Conservation (phyloP, 371 early-diverging fungal species). For the Circinella umbellata region DNA sequence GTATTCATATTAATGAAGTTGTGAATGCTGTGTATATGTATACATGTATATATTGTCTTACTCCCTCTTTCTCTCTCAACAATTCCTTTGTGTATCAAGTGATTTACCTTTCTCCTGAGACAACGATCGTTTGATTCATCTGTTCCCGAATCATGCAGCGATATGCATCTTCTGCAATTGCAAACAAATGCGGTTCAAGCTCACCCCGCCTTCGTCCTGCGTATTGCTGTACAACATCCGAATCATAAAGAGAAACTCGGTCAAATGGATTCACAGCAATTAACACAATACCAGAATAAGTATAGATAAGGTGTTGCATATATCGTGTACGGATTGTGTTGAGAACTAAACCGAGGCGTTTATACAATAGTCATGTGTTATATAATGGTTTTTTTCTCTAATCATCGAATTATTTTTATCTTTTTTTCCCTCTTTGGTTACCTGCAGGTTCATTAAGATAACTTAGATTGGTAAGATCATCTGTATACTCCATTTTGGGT, state of each 20-base stretch:
- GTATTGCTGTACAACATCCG: slow-evolving; percentile 90
- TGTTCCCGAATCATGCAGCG: slow-evolving; percentile 90
- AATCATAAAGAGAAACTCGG: slow-evolving; percentile 80
- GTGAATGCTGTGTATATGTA: too few species aligned
- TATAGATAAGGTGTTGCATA: slow-evolving; percentile 89
- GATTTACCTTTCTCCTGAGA: slow-evolving; percentile 92
- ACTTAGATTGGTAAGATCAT: slow-evolving; percentile 88
- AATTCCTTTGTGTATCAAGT: not conserved
- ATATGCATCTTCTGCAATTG: slow-evolving; percentile 98
- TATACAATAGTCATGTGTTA: not conserved
- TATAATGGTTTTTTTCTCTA: not conserved
- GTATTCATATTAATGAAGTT: not conserved
- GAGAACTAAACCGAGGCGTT: slow-evolving; percentile 56
- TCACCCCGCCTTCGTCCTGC: slow-evolving; percentile 93
- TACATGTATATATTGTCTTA: not conserved
- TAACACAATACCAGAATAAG: slow-evolving; percentile 98
- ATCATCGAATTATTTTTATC: not conserved
- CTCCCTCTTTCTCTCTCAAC: not conserved
- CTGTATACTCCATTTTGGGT: slow-evolving; percentile 81
- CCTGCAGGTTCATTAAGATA: slow-evolving; percentile 89
- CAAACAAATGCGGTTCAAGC: slow-evolving; percentile 98
- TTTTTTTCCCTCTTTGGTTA: slow-evolving; percentile 24
- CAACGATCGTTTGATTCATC: slow-evolving; percentile 97
- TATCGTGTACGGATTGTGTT: slow-evolving; percentile 87
- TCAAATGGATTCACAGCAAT: slow-evolving; percentile 97